phyloP scores from a whole-genome alignment of 768 basidiomycete species.

The Mycena vitilis region DNA sequence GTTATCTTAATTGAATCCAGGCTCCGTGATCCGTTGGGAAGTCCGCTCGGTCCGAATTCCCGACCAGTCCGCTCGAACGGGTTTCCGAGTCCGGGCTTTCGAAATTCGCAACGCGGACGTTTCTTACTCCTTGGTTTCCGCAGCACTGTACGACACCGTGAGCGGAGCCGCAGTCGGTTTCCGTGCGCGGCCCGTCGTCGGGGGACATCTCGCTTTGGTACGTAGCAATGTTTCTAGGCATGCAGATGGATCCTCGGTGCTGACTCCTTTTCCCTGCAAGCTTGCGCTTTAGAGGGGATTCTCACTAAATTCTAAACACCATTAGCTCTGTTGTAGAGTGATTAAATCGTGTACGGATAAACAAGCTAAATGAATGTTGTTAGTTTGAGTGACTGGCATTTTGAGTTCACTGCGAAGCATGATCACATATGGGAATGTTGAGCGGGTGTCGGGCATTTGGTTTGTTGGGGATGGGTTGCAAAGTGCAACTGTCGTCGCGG shows the following conservation, averaged over 20 bases:
- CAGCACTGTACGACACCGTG: slow-evolving; percentile 63
- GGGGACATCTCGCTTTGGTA: slow-evolving; percentile 64
- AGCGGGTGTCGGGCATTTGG: no score
- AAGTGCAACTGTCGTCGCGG: neutral
- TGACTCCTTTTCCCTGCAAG: neutral
- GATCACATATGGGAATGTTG: neutral
- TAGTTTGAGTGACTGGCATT: neutral
- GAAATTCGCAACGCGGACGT: no score
- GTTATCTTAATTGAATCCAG: neutral
- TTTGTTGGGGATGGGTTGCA: no score
- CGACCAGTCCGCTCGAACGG: no score
- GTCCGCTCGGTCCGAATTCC: no score
- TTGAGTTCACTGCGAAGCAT: neutral
- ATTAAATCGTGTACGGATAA: neutral
- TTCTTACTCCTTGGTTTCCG: no score
- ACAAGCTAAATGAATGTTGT: neutral
- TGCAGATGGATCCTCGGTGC: no score
- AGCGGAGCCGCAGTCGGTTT: slow-evolving; percentile 59
- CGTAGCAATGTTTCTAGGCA: slow-evolving; percentile 13
- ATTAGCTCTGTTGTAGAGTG: neutral
- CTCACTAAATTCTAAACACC: neutral
- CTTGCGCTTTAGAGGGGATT: neutral
- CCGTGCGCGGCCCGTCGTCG: slow-evolving; percentile 68
- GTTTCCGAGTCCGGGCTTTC: neutral
- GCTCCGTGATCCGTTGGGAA: no score